A percentile compares a stretch with the other conserved stretches of the same genome.
Evolutionary conservation across 1,284 basidiomycete genomes (phyloP).

Genomic region (Apiotrichum siamense): DNA sequence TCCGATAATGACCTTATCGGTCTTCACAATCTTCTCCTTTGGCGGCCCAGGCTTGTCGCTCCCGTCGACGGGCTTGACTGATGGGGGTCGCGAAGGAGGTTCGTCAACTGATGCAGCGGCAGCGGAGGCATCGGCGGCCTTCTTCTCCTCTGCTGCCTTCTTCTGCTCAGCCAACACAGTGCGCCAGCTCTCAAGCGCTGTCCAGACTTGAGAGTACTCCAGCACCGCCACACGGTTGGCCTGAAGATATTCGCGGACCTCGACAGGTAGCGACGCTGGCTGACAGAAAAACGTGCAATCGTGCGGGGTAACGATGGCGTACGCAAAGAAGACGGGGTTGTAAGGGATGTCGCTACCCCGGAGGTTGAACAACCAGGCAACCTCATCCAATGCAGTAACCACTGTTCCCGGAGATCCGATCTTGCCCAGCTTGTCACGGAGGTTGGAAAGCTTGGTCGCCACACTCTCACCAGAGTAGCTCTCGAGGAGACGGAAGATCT

Average conservation of each 20-base stretch:
- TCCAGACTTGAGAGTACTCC: conserved; percentile 65
- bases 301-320: conserved; percentile 69
- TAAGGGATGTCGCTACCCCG: conserved; percentile 87
- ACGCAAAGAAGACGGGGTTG: conserved; percentile 95
- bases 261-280: conserved; percentile 57
- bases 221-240: conserved; percentile 59
- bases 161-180: conserved; percentile 14
- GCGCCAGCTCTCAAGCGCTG: conserved; percentile 25
- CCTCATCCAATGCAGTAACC: conserved; percentile 77
- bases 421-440: conserved; percentile 62
- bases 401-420: conserved; percentile 64
- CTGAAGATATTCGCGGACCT: conserved; percentile 56
- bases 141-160: conserved; percentile 7
- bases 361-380: conserved; percentile 91
- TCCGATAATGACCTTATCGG: conserved; percentile 53
- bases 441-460: conserved; percentile 59
- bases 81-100: background rate
- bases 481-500: conserved; percentile 64
- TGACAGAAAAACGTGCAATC: conserved; percentile 70
- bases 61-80: background rate
- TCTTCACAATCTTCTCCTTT: conserved; percentile 34
- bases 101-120: conserved; percentile 1
- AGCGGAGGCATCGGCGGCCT: conserved; percentile 8
- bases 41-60: conserved; percentile 3
- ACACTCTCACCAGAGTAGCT: conserved; percentile 60